These are phyloP conservation scores for Anastatica hierochuntica DNA, from an alignment of 345 rosid species.

Conservation along the genomic window DNA sequence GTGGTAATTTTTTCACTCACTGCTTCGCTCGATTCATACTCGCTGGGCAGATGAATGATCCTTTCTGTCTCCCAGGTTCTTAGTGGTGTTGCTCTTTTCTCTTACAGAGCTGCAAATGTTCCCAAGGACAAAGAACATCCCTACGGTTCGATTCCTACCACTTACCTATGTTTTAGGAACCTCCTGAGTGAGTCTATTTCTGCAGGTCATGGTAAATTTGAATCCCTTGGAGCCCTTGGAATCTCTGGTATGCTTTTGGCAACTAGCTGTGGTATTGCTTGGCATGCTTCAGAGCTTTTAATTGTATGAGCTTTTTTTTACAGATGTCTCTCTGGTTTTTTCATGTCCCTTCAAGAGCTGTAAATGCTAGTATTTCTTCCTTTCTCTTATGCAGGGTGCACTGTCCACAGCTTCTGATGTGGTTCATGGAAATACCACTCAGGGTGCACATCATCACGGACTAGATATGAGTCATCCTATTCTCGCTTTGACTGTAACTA, in stretches of 20 bases:
- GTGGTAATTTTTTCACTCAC: conserved; percentile 14
- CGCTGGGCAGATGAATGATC: neutral
- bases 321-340: neutral
- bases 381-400: conserved; percentile 34
- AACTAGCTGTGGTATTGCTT: conserved; percentile 80
- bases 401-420: conserved; percentile 40
- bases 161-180: neutral
- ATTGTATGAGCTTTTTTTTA: conserved; percentile 27
- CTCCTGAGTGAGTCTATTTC: neutral
- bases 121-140: conserved; percentile 94
- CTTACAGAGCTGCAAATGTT: conserved; percentile 75
- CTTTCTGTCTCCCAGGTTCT: conserved; percentile 48
- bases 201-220: conserved; percentile 95
- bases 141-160: conserved; percentile 38
- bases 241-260: conserved; percentile 91
- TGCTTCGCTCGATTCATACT: neutral
- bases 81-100: conserved; percentile 74
- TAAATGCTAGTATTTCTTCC: no score
- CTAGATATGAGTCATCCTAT: conserved; percentile 69
- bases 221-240: conserved; percentile 85
- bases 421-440: no score
- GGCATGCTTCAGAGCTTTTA: conserved; percentile 73
- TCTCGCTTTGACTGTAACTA: conserved; percentile 69
- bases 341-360: neutral
- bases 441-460: conserved; percentile 70